Base-by-base conservation (phyloP, 2,329 filamentous ascomycete genomes). In the Claviceps pazoutovae region DNA sequence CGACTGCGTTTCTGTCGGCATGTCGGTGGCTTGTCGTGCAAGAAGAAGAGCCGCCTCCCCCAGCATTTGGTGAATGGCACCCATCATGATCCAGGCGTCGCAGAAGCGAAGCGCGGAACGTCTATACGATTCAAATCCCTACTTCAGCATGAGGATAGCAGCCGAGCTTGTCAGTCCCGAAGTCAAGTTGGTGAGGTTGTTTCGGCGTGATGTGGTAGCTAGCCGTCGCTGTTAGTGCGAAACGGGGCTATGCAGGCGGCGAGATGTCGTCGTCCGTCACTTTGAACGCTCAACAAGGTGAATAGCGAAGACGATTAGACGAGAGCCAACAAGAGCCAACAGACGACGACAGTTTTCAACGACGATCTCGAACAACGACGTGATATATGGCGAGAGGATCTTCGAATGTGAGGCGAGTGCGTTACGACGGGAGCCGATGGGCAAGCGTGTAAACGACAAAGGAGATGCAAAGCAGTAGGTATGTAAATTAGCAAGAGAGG, bases 21-120 rank as follows among this genome's bases (percentile, higher is more conserved):
- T 30, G n/a, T 55, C 51, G 0, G 54, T 50, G 46, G 66, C 62
- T 46, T 62, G 63, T 50, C 68, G 64, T 49, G 63, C 68, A 51
- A 70, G 63, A 26, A 70, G 56, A 47, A 66, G 57, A 41, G 62
- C 65, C 51, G 66, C 66, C 51, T 67, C 64, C 54, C 63, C 62
- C 51, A 71, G 54, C 45, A 66, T 60, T 51, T 68, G 61, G 49
- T 71, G 61, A 52, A 71, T 49, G 53, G 63, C 59, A 42, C 63
- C 62, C 69, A 72, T 72, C 50, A 71, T 72, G 51, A 53, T 58
- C 56, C 41, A 43, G 42, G 17, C 34, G 51, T 46, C 17, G 21
- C n/a, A 16, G 36, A 50, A 8, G 42, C 17, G 14, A 41, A 21
- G 36, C 44, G 43, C 48, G 39, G 17, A 44, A 43, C 16, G 38